phyloP scores from a whole-genome alignment of 169 alveolate species.

The Cryptosporidium meleagridis region DNA sequence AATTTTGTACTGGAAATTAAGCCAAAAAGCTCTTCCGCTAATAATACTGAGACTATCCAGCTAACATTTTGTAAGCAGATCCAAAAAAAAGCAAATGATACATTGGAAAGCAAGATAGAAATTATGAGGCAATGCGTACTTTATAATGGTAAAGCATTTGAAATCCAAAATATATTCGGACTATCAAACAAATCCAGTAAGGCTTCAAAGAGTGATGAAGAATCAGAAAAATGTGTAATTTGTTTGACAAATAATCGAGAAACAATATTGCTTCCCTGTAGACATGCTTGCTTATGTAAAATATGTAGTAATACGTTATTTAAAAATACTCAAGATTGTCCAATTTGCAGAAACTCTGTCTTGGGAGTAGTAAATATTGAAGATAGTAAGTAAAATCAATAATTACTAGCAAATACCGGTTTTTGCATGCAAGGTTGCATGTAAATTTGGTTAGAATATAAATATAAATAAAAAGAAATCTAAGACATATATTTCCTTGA shows the following conservation, averaged over 20 bases:
- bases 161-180: conserved; percentile 44
- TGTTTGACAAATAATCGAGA: conserved; percentile 44
- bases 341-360: conserved; percentile 44
- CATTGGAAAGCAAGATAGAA: not conserved
- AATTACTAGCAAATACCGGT: not conserved
- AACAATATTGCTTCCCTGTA: conserved; percentile 58
- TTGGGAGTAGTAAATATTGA: conserved; percentile 48
- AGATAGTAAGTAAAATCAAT: not conserved
- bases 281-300: conserved; percentile 68
- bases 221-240: conserved; percentile 55
- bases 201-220: not conserved
- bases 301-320: conserved; percentile 31
- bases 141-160: conserved; percentile 63
- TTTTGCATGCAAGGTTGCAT: not conserved
- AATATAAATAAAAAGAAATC: not conserved
- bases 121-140: conserved; percentile 61
- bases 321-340: conserved; percentile 30
- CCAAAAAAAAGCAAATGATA: not conserved
- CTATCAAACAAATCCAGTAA: not conserved
- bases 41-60: conserved; percentile 14
- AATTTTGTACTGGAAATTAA: conserved; percentile 39
- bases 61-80: conserved; percentile 38
- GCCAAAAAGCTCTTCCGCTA: not conserved
- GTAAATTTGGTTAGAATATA: not conserved
- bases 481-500: not conserved